Conservation (phyloP, 208 protist species). For the Wallacemonas sp. region DNA sequence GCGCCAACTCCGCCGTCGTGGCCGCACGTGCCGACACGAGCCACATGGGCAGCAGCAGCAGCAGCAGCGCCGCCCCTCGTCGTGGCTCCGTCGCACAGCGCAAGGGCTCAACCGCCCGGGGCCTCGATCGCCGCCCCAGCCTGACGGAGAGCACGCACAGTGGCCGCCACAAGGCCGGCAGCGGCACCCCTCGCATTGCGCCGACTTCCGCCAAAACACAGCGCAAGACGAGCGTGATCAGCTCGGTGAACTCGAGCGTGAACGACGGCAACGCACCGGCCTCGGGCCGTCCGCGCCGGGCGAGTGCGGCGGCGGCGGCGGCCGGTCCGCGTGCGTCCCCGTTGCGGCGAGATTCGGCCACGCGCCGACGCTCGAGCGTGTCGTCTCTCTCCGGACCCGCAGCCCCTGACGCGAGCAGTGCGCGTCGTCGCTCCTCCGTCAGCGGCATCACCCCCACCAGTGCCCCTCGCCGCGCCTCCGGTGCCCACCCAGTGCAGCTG, state of each 20-base stretch:
- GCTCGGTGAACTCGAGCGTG: neutral
- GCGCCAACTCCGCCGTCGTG: conserved; percentile 7
- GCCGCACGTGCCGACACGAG: too few species aligned
- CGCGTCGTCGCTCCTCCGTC: conserved; percentile 2
- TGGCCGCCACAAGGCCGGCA: neutral
- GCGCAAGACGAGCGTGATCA: neutral
- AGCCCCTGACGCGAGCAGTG: neutral
- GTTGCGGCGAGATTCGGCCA: neutral
- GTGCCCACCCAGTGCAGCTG: conserved; percentile 14
- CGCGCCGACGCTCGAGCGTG: neutral
- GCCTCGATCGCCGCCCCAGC: neutral
- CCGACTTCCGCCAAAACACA: neutral
- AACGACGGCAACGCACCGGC: neutral
- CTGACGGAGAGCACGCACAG: neutral
- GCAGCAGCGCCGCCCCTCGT: too few species aligned
- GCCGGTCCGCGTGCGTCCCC: conserved; percentile 1
- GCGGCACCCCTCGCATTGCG: too few species aligned
- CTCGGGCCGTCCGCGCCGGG: neutral
- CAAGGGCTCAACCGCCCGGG: neutral
- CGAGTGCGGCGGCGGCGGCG: neutral
- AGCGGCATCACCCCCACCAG: neutral
- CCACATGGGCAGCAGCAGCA: too few species aligned
- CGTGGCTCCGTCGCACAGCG: neutral
- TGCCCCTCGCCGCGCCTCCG: conserved; percentile 9
- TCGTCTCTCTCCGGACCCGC: neutral